These are phyloP conservation scores for Scheffersomyces illinoinensis DNA, from an alignment of 1,139 yeast species.

Conservation along the genomic window DNA sequence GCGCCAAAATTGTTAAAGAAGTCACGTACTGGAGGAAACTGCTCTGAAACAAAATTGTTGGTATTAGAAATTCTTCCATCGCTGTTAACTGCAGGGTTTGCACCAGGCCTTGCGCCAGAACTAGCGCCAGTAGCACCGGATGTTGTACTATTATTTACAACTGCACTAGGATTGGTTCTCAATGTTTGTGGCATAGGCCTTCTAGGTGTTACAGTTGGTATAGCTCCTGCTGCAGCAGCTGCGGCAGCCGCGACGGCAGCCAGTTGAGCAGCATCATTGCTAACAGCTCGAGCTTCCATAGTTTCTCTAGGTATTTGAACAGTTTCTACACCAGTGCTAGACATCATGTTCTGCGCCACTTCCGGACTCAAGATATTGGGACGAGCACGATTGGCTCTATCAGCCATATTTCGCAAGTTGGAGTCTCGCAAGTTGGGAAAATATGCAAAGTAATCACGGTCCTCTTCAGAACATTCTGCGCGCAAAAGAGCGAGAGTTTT, in stretches of 20 bases:
- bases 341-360: constrained; percentile 38
- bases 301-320: constrained; percentile 1
- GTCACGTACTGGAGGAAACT: constrained; percentile 12
- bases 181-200: background rate
- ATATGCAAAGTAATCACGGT: constrained; percentile 30
- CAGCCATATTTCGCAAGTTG: constrained; percentile 29
- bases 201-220: background rate
- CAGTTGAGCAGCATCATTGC: background rate
- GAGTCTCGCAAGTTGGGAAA: constrained; percentile 28
- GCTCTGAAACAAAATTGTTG: background rate
- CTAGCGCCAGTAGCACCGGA: constrained; percentile 1
- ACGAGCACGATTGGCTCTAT: constrained; percentile 32
- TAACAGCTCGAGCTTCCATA: background rate
- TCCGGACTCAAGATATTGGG: constrained; percentile 44
- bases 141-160: constrained; percentile 1
- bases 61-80: background rate
- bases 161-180: background rate
- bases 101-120: background rate
- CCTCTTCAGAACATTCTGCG: constrained; percentile 26
- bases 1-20: constrained; percentile 26
- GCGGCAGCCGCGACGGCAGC: background rate
- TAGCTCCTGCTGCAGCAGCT: constrained; percentile 1
- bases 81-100: background rate
- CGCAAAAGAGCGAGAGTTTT: constrained; percentile 27
- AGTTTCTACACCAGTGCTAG: constrained; percentile 30